Base-by-base conservation (phyloP, 2,329 filamentous ascomycete species). In the Myriosclerotinia duriaeana region DNA sequence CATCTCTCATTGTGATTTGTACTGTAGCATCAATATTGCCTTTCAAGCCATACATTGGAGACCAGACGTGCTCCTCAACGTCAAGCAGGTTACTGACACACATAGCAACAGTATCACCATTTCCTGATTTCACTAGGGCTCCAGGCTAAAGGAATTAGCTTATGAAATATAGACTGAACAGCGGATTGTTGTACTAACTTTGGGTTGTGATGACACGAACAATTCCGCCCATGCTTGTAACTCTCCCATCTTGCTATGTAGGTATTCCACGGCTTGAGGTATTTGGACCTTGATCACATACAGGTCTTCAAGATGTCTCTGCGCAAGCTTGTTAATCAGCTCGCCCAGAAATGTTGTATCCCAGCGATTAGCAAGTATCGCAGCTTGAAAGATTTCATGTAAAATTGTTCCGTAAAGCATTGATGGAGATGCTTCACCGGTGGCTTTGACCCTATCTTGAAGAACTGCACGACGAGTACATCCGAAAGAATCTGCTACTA, bases 41-140 rank as follows among this genome's bases (percentile, higher is more conserved):
- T 77, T 99, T 99, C 20, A 99, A 82, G 0, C 95, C 95, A 76
- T 96, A 99, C 87, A 93, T 94, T 0, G 95, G 95, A 8, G 94
- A 98, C 95, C 95, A 99, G 38, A 99, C 88, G 75, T 98, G 95
- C 77, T 99, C 95, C 77, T 99, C 95, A 12, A 99, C 91, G 75
- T 98, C 95, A 17, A 99, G 88, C 38, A 99, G 82, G 76, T 98
- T 99, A 74, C 89, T 96, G 72, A 99, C 88, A 72, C 91, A 93
- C 84, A 98, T 89, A 66, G 84, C 89, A 14, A 89, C 86, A 71
- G 88, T 89, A 64, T 89, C 86, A 52, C 89, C 90, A 74, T 93
- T 89, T 56, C 91, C 86, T 71, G 93, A 92, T 71, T 92, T 89
- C 34, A 96, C 89, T 52, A 92, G 76, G 3, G 92, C 93, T 71